Evolutionary conservation across 1,284 basidiomycete genomes (phyloP), one percentile per base, ranked within the genome.

Genomic region (Trichosporon inkin): DNA sequence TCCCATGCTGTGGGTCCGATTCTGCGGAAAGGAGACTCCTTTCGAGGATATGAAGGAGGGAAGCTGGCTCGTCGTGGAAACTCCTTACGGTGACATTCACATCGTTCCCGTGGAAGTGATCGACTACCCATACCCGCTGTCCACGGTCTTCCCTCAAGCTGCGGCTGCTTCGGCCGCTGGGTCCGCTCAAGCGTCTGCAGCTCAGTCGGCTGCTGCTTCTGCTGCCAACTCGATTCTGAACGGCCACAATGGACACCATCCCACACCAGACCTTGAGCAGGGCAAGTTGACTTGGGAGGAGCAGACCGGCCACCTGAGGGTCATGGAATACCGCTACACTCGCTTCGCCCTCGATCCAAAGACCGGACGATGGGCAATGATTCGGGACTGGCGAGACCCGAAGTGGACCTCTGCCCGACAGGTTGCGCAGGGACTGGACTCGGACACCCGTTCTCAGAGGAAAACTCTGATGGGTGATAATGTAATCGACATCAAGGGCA

Each of bases 321-420:
- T 77, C 57, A 78, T 82, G 68, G 82, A 84, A 62, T 84, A 84
- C 77, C 87, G 96, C 17, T 96, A 98, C 75, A 90, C 90, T 24
- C 85, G 91, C 16, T 98, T 95, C 77, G 88, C 88, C 0, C 80
- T 98, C 35, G 91, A 99, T 72, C 88, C 89, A 4, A 84, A 85
- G 54, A 88, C 84, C 1, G 92, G 93, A 2, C 79, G 91, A 41
- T 96, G 97, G 77, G 82, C 80, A 40, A 88, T 92, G 83, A 82
- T 90, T 58, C 86, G 93, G 69, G 88, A 97, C 68, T 99, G 96
- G 96, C 84, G 92, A 63, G 95, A 99, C 75, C 83, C 85, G 0
- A 79, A 81, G 10, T 94, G 92, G 90, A 84, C 83, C 1, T 84
- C 84, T 6, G 75, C 86, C 8, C 74, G 80, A 40, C 79, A 83